Evolutionary conservation across 1,139 yeast species (phyloP).

Genomic region (Taphrina pruni): DNA sequence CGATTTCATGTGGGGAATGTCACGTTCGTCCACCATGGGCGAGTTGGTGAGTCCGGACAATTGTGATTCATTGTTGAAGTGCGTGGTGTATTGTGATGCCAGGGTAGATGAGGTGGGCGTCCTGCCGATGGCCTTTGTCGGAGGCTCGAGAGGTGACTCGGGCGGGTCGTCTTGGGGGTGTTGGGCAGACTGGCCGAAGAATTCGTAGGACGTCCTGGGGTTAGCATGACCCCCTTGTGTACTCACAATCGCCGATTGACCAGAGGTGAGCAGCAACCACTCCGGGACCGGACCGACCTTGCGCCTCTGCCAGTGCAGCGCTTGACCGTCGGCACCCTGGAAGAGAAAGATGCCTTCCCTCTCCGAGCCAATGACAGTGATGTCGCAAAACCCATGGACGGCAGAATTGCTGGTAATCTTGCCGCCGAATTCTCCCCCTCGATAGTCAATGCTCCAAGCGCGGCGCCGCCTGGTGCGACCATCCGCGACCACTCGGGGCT

Average conservation of each 20-base stretch:
- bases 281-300: neutral
- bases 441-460: slow-evolving; percentile 19
- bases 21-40: slow-evolving; percentile 12
- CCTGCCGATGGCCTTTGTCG: slow-evolving; percentile 1
- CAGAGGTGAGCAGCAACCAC: slow-evolving; percentile 1
- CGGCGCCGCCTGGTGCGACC: slow-evolving; percentile 15
- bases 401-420: slow-evolving; percentile 7
- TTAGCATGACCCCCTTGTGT: neutral
- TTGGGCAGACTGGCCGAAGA: neutral
- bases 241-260: neutral
- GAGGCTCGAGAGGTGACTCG: slow-evolving; percentile 12
- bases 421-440: slow-evolving; percentile 28
- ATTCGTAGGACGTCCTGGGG: slow-evolving; percentile 17
- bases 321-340: slow-evolving; percentile 21
- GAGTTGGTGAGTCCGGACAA: slow-evolving; percentile 20
- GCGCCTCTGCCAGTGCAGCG: slow-evolving; percentile 12
- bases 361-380: slow-evolving; percentile 16
- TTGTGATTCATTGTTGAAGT: slow-evolving; percentile 27
- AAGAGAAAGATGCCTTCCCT: slow-evolving; percentile 20
- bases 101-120: slow-evolving; percentile 17
- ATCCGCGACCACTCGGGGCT: neutral
- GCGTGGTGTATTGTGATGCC: slow-evolving; percentile 15
- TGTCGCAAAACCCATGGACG: neutral
- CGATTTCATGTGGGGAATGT: neutral
- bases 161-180: neutral